Evolutionary conservation across 1,284 basidiomycete species (phyloP).

Genomic region (Ustilago cynodontis): DNA sequence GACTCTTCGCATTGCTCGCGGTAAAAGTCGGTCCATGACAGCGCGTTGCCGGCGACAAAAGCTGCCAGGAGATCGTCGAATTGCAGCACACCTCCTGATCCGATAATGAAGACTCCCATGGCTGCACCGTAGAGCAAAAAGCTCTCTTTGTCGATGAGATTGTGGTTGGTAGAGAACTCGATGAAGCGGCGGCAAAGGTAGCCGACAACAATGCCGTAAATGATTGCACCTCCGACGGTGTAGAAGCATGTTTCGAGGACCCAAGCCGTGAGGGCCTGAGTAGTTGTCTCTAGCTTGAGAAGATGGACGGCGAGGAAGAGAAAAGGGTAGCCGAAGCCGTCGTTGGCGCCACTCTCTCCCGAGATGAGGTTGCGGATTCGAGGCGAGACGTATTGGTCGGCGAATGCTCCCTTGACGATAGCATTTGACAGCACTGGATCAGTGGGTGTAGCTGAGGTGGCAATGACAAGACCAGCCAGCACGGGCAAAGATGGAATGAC

Average conservation of each 20-base stretch:
- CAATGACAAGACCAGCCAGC: conserved; percentile 54
- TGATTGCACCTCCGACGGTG: conserved; percentile 41
- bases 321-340: conserved; percentile 61
- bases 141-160: conserved; percentile 62
- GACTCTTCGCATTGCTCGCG: conserved; percentile 63
- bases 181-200: conserved; percentile 49
- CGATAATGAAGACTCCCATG: conserved; percentile 60
- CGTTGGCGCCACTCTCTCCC: conserved; percentile 64
- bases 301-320: conserved; percentile 59
- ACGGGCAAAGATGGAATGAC: conserved; percentile 53
- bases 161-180: conserved; percentile 53
- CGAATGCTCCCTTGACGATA: conserved; percentile 64
- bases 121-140: conserved; percentile 60
- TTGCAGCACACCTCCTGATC: conserved; percentile 52
- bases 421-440: conserved; percentile 62
- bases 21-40: conserved; percentile 65
- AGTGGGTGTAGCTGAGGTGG: conserved; percentile 56
- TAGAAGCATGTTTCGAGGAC: conserved; percentile 53
- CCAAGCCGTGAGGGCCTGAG: conserved; percentile 50
- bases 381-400: conserved; percentile 62
- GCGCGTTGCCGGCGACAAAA: conserved; percentile 60
- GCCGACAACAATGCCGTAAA: conserved; percentile 56
- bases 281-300: conserved; percentile 42
- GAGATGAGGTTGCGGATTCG: conserved; percentile 62
- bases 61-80: conserved; percentile 61